Evolutionary conservation across 352 stramenopile species (phyloP).

Genomic region (Globisporangium carolinianum): DNA sequence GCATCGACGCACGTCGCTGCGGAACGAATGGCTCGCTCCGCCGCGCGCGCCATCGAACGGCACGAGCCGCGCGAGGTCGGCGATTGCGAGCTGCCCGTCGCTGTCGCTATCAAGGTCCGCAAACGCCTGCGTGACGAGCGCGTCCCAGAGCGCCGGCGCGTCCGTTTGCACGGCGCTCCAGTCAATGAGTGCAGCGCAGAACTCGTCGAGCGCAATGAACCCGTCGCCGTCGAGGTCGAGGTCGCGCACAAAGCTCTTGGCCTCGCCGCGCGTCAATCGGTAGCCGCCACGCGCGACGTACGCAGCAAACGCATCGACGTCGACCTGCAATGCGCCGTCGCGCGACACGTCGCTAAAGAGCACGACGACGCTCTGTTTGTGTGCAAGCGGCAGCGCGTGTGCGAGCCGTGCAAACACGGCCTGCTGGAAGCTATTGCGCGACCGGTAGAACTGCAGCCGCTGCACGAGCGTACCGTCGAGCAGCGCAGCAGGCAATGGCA

Average conservation of each 20-base stretch:
- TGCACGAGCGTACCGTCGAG: conserved; percentile 68
- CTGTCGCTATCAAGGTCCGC: conserved; percentile 35
- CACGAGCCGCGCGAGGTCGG: conserved; percentile 38
- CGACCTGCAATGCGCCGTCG: conserved; percentile 35
- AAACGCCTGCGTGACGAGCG: conserved; percentile 36
- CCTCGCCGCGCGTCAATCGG: conserved; percentile 48
- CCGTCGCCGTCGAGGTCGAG: conserved; percentile 64
- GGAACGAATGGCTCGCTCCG: conserved; percentile 41
- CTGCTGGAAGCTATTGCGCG: conserved; percentile 64
- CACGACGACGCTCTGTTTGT: conserved; percentile 55
- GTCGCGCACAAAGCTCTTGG: conserved; percentile 45
- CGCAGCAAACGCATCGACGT: conserved; percentile 41
- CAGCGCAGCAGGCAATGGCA: conserved; percentile 3
- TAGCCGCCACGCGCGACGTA: conserved; percentile 56
- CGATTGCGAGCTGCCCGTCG: conserved; percentile 37
- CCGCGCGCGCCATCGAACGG: conserved; percentile 21
- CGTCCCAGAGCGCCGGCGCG: conserved; percentile 23
- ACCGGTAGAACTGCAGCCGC: conserved; percentile 64
- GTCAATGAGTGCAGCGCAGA: conserved; percentile 62
- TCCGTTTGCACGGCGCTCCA: conserved; percentile 50
- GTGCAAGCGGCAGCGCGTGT: conserved; percentile 34
- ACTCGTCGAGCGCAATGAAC: conserved; percentile 48
- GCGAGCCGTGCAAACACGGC: conserved; percentile 56
- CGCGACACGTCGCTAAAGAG: conserved; percentile 61
- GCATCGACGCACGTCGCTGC: conserved; percentile 48